Base-by-base conservation (phyloP, 176 grass and related monocot genomes). In the Aechmea fasciata region DNA sequence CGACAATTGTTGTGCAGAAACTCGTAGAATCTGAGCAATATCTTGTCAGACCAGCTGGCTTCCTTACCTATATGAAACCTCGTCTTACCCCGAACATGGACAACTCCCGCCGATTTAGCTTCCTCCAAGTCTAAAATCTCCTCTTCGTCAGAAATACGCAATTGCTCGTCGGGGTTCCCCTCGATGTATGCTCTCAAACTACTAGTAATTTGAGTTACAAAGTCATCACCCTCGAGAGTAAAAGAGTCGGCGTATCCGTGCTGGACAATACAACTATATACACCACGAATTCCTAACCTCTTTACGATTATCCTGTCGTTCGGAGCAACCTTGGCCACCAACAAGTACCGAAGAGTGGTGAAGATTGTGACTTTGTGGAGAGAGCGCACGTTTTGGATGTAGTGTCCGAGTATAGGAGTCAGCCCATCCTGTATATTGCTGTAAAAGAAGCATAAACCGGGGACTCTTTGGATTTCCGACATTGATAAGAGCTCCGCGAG, bases 1-100 rank as follows among this genome's bases (percentile, higher is more conserved):
- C 79, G 70, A 69, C 91, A 90, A 63, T 85, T 87, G 71, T 79
- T 77, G 66, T 96, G 84, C 53, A 90, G 64, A 79, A 90, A 90
- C 73, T 96, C 84, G 24, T 90, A 96, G 75, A 85, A 90, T 12
- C 77, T 41, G 19, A 90, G 82, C 82, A 96, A 73, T 11, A 85
- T 69, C 79, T 52, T 83, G 64, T 96, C 84, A 33, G 87, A 85
- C 77, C 73, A 81, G 9, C 79, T 57, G 5, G 49, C 65, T 9
- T 96, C 84, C 10, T 73, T 77, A 33, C 87, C 84, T 10, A 87
- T 74, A 55, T 90, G 75, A 66, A 96, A 81, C 84, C 87, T 87
- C 65, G 89, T 87, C 63, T 87, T 96, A 20, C 91, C 82, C 10
- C 84, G 71, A 13, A 87, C 84, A 69, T 90, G 91, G 57, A 90